phyloP scores from a whole-genome alignment of 2,329 filamentous ascomycete genomes.

The Beauveria rudraprayagi region DNA sequence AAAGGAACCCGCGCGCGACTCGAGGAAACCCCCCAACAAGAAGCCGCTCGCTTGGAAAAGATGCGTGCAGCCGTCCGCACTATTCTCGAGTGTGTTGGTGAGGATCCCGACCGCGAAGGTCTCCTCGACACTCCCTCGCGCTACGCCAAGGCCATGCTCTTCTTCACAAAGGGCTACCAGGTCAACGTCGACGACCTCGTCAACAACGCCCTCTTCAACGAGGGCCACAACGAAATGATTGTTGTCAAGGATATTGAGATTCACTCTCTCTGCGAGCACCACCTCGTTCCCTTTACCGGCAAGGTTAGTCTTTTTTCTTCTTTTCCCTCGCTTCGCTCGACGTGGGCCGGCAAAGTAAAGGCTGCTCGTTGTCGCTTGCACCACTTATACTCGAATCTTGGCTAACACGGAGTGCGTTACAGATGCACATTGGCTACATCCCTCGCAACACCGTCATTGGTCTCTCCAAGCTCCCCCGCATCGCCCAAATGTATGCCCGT shows the following conservation, averaged over 20 bases:
- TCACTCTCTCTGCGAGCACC: constrained; percentile 92
- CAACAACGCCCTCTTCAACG: constrained; percentile 89
- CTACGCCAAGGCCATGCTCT: constrained; percentile 92
- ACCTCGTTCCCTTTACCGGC: constrained; percentile 90
- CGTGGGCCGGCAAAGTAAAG: background rate
- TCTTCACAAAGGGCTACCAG: constrained; percentile 95
- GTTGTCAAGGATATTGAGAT: constrained; percentile 98
- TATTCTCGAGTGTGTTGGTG: constrained; percentile 60
- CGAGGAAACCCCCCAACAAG: constrained; percentile 41
- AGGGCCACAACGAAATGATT: constrained; percentile 94
- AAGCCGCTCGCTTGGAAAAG: constrained; percentile 44
- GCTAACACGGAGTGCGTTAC: constrained; percentile 1
- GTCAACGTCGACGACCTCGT: constrained; percentile 88
- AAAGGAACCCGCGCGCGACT: constrained; percentile 56
- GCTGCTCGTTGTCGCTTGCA: background rate
- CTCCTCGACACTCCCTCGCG: constrained; percentile 65
- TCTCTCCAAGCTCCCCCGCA: constrained; percentile 88
- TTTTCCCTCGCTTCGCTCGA: constrained; percentile 5
- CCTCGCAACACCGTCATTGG: constrained; percentile 86
- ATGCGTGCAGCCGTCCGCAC: constrained; percentile 57
- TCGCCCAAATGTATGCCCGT: constrained; percentile 94
- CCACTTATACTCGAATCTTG: background rate
- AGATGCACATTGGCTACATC: constrained; percentile 99
- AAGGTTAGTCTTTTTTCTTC: constrained; percentile 51
- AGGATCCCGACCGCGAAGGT: constrained; percentile 58